Percentiles rank a stretch among this genome's conserved stretches.
Conservation (phyloP, 345 rosid species). For the Litchi chinensis region DNA sequence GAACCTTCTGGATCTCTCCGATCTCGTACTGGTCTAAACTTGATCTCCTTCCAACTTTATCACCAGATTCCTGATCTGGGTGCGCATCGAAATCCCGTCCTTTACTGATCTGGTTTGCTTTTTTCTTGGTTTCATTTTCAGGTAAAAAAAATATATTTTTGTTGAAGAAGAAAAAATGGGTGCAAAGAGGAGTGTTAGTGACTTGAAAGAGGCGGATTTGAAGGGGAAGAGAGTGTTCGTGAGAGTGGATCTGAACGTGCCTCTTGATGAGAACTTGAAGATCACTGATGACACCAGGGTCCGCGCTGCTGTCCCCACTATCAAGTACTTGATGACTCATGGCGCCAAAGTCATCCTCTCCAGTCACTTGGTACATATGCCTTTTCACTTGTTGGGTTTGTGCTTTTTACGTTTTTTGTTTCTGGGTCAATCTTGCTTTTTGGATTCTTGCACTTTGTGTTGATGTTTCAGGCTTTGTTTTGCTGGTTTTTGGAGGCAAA, state of each 20-base stretch:
- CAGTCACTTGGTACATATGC: conserved; percentile 44
- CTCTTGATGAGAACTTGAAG: conserved; percentile 47
- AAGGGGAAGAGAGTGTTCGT: conserved; percentile 73
- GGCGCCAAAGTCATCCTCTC: conserved; percentile 50
- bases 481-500: background rate
- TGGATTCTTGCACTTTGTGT: background rate
- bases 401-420: background rate
- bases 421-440: background rate
- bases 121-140: background rate
- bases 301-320: conserved; percentile 62
- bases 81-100: background rate
- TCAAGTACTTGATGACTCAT: conserved; percentile 49
- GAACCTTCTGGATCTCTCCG: background rate
- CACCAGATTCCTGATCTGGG: background rate
- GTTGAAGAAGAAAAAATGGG: conserved; percentile 27
- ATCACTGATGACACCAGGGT: conserved; percentile 60
- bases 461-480: background rate
- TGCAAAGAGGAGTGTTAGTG: conserved; percentile 58
- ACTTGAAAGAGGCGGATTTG: conserved; percentile 53
- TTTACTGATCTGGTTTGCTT: background rate
- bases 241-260: conserved; percentile 64
- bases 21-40: background rate
- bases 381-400: background rate
- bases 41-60: no score
- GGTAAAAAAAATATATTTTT: background rate